These are phyloP conservation scores for Priceomyces castillae DNA, from an alignment of 805 yeast species.

Conservation along the genomic window DNA sequence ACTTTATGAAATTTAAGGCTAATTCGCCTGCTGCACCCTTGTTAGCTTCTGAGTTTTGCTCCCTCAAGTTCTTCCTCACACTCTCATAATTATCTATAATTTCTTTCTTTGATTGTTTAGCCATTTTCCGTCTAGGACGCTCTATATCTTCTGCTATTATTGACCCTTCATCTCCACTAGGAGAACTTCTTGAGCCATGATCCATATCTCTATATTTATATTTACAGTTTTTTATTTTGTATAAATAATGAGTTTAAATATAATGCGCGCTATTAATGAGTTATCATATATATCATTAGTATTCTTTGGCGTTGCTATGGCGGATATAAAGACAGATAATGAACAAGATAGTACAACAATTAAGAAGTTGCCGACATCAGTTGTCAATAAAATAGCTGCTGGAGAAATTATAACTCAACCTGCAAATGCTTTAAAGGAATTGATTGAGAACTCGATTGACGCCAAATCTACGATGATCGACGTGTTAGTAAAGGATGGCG, in stretches of 20 bases:
- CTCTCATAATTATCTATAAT: conserved; percentile 26
- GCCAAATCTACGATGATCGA: conserved; percentile 77
- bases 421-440: conserved; percentile 88
- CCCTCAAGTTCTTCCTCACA: conserved; percentile 22
- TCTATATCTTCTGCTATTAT: background rate
- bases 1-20: conserved; percentile 43
- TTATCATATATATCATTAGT: too few species aligned
- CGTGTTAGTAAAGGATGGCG: conserved; percentile 86
- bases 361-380: conserved; percentile 55
- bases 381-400: conserved; percentile 91
- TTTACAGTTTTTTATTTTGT: background rate
- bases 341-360: conserved; percentile 7
- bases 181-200: background rate
- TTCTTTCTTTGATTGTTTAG: conserved; percentile 14
- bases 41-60: conserved; percentile 49
- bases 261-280: background rate
- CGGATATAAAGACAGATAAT: background rate
- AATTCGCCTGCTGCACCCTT: conserved; percentile 55
- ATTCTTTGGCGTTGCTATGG: background rate
- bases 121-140: conserved; percentile 20
- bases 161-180: background rate
- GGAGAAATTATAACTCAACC: conserved; percentile 96
- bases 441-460: conserved; percentile 89
- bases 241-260: background rate
- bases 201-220: background rate